A percentile compares a stretch with the other conserved stretches of the same genome.
These are phyloP conservation scores for Microbotryum saponariae DNA, from an alignment of 1,284 basidiomycete genomes.

Conservation along the genomic window DNA sequence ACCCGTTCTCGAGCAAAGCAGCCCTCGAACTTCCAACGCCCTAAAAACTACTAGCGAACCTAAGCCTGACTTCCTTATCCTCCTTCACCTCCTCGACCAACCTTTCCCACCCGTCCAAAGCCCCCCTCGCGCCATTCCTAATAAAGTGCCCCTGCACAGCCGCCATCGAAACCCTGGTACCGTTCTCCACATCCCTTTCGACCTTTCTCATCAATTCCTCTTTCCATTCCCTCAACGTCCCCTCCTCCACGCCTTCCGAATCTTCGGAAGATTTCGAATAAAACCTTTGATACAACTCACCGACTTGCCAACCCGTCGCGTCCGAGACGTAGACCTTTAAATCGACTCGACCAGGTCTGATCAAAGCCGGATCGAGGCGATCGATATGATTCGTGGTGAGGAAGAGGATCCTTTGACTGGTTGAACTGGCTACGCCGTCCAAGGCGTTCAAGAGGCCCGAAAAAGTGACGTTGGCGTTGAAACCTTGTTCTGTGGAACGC, in stretches of 20 bases:
- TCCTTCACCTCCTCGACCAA: slow-evolving; percentile 33
- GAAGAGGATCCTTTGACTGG: slow-evolving; percentile 88
- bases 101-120: slow-evolving; percentile 52
- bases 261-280: slow-evolving; percentile 46
- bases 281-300: slow-evolving; percentile 72
- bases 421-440: slow-evolving; percentile 93
- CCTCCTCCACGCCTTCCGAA: slow-evolving; percentile 43
- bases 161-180: slow-evolving; percentile 77
- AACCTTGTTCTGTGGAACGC: slow-evolving; percentile 14
- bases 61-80: background rate
- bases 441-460: slow-evolving; percentile 95
- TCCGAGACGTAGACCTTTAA: slow-evolving; percentile 78
- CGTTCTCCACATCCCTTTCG: slow-evolving; percentile 46
- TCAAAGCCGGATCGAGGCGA: slow-evolving; percentile 77
- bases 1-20: too few relatives aligned
- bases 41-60: slow-evolving; percentile 8
- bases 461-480: slow-evolving; percentile 70
- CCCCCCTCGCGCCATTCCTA: slow-evolving; percentile 57
- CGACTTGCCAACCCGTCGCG: slow-evolving; percentile 73
- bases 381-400: slow-evolving; percentile 97
- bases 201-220: slow-evolving; percentile 52
- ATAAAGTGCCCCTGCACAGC: slow-evolving; percentile 89
- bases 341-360: slow-evolving; percentile 91
- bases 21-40: background rate
- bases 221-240: slow-evolving; percentile 45